These are phyloP conservation scores for Casuarina glauca DNA, from an alignment of 306 rosid genomes.

Conservation along the genomic window DNA sequence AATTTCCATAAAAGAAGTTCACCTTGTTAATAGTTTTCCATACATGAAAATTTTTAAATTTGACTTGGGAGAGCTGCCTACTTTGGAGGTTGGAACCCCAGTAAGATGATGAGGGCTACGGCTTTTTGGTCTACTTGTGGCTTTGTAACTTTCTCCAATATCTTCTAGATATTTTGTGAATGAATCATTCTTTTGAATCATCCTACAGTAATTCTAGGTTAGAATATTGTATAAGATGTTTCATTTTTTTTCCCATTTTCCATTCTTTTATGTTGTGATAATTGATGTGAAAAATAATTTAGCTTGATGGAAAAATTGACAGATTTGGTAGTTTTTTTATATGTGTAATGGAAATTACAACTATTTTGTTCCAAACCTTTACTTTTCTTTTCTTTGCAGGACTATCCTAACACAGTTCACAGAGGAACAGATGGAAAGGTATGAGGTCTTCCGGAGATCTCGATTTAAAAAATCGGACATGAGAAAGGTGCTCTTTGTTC, in stretches of 20 bases:
- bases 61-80: too few species aligned
- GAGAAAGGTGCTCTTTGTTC: background rate
- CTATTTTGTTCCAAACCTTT: background rate
- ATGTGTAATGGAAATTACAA: too few species aligned
- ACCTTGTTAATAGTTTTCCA: too few species aligned
- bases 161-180: background rate
- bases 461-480: constrained; percentile 3
- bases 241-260: background rate
- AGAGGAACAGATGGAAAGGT: background rate
- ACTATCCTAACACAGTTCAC: background rate
- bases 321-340: background rate
- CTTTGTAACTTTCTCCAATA: background rate
- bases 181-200: background rate
- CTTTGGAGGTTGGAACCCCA: too few species aligned
- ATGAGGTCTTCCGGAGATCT: constrained; percentile 2
- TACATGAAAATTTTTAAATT: too few species aligned
- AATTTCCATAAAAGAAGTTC: too few species aligned
- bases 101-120: too few species aligned
- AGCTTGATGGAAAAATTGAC: background rate
- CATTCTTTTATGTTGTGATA: background rate
- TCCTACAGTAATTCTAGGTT: background rate
- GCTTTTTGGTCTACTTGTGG: too few species aligned
- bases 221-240: background rate
- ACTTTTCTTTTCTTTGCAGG: background rate
- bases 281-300: background rate